Evolutionary conservation across 805 yeast genomes (phyloP), one percentile per base, ranked within the genome.

Genomic region (Debaryomyces castellii): DNA sequence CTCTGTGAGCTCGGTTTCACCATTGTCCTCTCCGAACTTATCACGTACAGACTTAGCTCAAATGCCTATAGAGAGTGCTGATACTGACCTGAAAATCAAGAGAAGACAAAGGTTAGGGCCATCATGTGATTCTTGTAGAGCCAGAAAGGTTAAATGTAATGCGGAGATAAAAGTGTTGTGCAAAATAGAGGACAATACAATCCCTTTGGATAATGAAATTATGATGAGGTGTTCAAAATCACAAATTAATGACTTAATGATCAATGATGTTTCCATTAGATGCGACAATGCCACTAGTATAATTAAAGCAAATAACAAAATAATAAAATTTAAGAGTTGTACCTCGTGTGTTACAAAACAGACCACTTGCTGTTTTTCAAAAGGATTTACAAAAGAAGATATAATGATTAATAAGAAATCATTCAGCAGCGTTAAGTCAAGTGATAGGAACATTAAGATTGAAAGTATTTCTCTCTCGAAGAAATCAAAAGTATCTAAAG

Each of bases 21-120:
- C 51, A n/a, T 30, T 46, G 9, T 36, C 40, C 8, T 47, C 51
- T 14, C 45, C 47, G 9, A 42, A 33, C 25, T 34, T 47, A 16
- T 35, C 41, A n/a, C 30, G 25, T 11, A 32, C 43, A 10, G 36
- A 35, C 14, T 37, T 44, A 21, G 16, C 20, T 7, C 25, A 24
- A 7, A 21, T 20, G 4, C 22, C 22, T 11, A 5, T 8, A n/a
- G 25, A 10, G 8, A 12, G 5, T 20, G 11, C 12, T 11, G 24
- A 20, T 18, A 5, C 16, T 22, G 9, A 12, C 12, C 12, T 11
- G 14, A 22, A 12, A 17, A 16, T 10, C 4, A 69, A 67, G 53
- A 65, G 77, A 51, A 67, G 89, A 53, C 91, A 85, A 64, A 67
- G 92, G 48, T 69, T 79, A 16, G 90, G 92, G 0, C 90, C 90